Base-by-base conservation (phyloP, 2,329 filamentous ascomycete species). In the Rutstroemia sp. region DNA sequence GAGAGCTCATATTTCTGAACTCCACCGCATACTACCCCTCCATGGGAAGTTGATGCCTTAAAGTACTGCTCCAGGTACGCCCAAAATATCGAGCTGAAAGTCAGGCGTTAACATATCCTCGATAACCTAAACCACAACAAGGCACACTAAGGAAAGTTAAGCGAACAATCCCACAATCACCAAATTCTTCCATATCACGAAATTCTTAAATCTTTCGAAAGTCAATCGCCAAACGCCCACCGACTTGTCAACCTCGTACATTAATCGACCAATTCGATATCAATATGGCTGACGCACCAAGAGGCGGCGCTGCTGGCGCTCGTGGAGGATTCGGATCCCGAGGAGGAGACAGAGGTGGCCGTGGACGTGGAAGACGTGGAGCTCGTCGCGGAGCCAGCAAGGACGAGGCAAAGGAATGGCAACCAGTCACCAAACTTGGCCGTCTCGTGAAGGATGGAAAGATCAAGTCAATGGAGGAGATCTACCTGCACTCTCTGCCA, bases 401-500 rank as follows among this genome's bases (percentile, higher is more conserved):
- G 82, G 89, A 89, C 76, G 83, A 87, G 72, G 91, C 95, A 87
- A 96, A 96, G 88, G 91, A 96, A 80, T 96, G 91, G 91, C 90
- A 95, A 81, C 94, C 94, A 74, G 94, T 99, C 73, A 99, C 94
- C 81, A 99, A 99, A 87, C 88, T 99, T 71, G 94, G 94, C 71
- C 91, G 94, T 85, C 87, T 99, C 74, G 94, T 99, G 68, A 99
- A 99, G 89, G 91, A 92, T 69, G 92, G 92, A 80, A 99, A 99
- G 89, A 97, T 99, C 81, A 95, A 94, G 87, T 92, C 84, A 83
- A 99, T 99, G 92, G 94, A 99, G 86, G 92, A 99, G 86, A 97
- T 97, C 79, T 97, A 97, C 82, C 84, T 96, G 69, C 91, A 96
- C 86, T 95, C 89, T 70, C 85, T 99, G 70, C 92, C 94, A 73